Evolutionary conservation across 78 protist species (phyloP), one percentile per base, ranked within the genome.

Genomic region (Salpingoeca rosetta): DNA sequence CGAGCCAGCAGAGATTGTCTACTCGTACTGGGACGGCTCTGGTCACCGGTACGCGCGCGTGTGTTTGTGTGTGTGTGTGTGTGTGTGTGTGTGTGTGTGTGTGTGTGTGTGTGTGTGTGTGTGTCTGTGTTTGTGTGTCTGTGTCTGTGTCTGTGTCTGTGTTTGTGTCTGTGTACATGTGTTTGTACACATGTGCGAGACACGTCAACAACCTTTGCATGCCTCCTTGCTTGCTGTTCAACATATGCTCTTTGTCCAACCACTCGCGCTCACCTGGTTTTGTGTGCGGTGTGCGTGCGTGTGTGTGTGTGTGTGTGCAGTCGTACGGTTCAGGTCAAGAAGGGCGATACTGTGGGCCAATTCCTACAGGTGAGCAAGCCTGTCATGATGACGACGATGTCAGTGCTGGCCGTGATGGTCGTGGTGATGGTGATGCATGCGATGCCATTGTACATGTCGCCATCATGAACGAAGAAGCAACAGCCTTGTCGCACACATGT

Each of bases 21-120:
- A 91, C 84, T 76, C 89, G 36, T 95, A 84, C 85, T 96, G 98
- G 98, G 98, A 96, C 78, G 98, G 98, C 1, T 51, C 91, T 31
- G 98, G 98, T 42, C 97, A 95, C 78, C 86, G 98, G n/a, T n/a
- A n/a, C n/a, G n/a, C n/a, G n/a, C 11, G 25, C 91, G 36, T 1
- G 41, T 0, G 84, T 80, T 1, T 22, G 7, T 45, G 88, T 86
- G 77, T 12, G 41, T 44, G 80, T 75, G 1, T 17, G 17, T 24
- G 3, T 82, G 3, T 3, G 74, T 40, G 2, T 25, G 42, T 81
- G 74, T n/a, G 44, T 43, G 75, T 35, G 42, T 31, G 44, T 10
- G 2, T 36, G 10, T 42, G 2, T 37, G 1, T 2, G 51, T 45
- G 42, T 2, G 42, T 2, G 31, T 44, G 65, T 22, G 2, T 37